Base-by-base conservation (phyloP, 1,139 yeast species). In the Komagataea norvegica region DNA sequence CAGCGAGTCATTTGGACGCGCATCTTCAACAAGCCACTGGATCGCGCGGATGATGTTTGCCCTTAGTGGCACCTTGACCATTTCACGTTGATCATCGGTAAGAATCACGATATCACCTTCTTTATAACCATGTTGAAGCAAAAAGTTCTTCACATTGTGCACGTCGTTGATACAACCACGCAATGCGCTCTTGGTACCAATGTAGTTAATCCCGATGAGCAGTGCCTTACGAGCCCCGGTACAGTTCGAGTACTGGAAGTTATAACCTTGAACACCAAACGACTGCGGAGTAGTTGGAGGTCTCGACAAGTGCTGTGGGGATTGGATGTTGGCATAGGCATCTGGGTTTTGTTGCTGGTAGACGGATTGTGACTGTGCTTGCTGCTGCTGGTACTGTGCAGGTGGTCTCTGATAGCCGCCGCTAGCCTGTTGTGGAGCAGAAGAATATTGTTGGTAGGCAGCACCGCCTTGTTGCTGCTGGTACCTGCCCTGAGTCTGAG, bases 161-260 rank as follows among this genome's bases (percentile, higher is more conserved):
- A 77, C 85, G 60, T 83, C 93, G 55, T 89, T 89, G 59, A 89
- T 84, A 61, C 96, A 88, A 1, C 97, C 97, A 39, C 81, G 67
- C 44, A 89, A 67, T 47, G 72, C 79, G 57, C 78, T 81, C 34
- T 62, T 64, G n/a, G 82, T 61, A 9, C 95, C 94, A 51, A 79
- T 69, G 61, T 89, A 89, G 64, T 89, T 89, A 62, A 87, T 83
- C 8, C 97, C 97, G 38, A 89, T 71, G 41, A 88, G 61, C 42
- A 89, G 62, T 1, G 96, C 97, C 65, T 88, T 89, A 48, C 81
- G 77, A 34, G 67, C 66, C 15, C 95, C 95, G 1, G 74, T 62
- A 67, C 91, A 83, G 59, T 77, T 76, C 26, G 95, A 85, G 64
- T 83, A 84, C 57, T 79, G 82, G 59, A 64, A 82, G 26, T 48